Evolutionary conservation across 1,284 basidiomycete species (phyloP), one percentile per base, ranked within the genome.

Genomic region (Inonotus obliquus): DNA sequence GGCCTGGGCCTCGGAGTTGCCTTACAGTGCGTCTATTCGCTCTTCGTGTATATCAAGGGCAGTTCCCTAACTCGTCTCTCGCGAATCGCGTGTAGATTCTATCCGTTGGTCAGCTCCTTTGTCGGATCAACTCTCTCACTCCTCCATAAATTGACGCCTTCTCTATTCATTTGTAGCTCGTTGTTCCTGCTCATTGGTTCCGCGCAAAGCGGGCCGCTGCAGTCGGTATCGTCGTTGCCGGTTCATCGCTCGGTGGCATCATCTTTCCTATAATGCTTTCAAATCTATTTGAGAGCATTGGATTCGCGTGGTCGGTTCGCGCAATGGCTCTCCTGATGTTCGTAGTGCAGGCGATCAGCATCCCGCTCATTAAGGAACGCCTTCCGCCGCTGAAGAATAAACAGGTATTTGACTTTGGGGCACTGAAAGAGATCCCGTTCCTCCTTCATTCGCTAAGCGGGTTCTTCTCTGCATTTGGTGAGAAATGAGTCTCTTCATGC

Each of bases 261-360:
- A 64, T 82, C 29, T 78, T 81, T 61, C 78, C 81, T 2, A 79
- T 83, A 63, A 78, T 82, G 74, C 76, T 83, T 14, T 81, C 82
- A 65, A 68, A 71, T 44, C 73, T 78, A 47, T 78, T 81, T 64
- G 70, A 76, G 61, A 52, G 69, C 52, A 68, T 71, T 2, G 68
- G 63, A 7, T 82, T 81, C 65, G 75, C 72, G 45, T 75, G 75
- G 57, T 77, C 78, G 27, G 77, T 81, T 5, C 54, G 63, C 7
- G 60, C 60, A 9, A 64, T 64, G 63, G 63, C 59, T 25, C 56
- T 64, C 1, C 25, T 64, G 47, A 57, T 61, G 55, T 61, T 64
- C 21, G 59, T 53, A 2, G 19, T 49, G 1, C 63, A 64, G 59
- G 54, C 56, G 19, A 59, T 61, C 35, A 59, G 55, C 32, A 64